A percentile compares a stretch with the other conserved stretches of the same genome.
These are phyloP conservation scores for Lolium perenne DNA, from an alignment of 176 grass and related monocot genomes.

Conservation along the genomic window DNA sequence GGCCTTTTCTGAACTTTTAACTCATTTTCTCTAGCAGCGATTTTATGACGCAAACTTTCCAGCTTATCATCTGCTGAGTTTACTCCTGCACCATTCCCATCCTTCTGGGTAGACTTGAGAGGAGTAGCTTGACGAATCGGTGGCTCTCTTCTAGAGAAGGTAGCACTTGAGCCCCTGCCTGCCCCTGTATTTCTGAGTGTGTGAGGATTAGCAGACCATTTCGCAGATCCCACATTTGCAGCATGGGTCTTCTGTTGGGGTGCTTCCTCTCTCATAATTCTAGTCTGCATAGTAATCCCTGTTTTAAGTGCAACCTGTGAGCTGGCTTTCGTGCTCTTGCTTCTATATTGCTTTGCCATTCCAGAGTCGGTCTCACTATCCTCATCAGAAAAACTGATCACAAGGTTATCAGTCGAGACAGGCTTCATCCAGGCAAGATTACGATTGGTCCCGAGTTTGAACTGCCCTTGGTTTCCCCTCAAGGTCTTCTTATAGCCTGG, in stretches of 20 bases:
- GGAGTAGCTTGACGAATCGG: constrained; percentile 49
- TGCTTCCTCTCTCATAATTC: constrained; percentile 40
- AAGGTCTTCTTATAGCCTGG: constrained; percentile 58
- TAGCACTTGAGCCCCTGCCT: constrained; percentile 41
- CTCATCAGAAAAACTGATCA: constrained; percentile 95
- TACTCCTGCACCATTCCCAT: constrained; percentile 45
- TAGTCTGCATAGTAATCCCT: constrained; percentile 35
- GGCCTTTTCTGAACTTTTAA: constrained; percentile 76
- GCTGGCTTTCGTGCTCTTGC: constrained; percentile 41
- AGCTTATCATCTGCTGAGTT: constrained; percentile 59
- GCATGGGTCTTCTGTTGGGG: constrained; percentile 35
- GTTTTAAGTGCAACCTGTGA: constrained; percentile 51
- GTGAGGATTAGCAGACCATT: constrained; percentile 36
- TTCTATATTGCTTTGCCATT: constrained; percentile 45
- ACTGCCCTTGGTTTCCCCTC: constrained; percentile 63
- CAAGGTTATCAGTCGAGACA: constrained; percentile 73
- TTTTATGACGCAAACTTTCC: constrained; percentile 86
- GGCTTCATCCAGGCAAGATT: constrained; percentile 85
- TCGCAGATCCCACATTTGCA: constrained; percentile 53
- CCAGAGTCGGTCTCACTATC: constrained; percentile 75
- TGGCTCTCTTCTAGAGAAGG: constrained; percentile 55
- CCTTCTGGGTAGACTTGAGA: constrained; percentile 48
- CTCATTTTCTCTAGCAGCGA: constrained; percentile 84
- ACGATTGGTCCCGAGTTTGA: constrained; percentile 67
- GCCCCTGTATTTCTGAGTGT: constrained; percentile 46